Conservation (phyloP, 768 basidiomycete species). For the Mrakia hoshinonis region DNA sequence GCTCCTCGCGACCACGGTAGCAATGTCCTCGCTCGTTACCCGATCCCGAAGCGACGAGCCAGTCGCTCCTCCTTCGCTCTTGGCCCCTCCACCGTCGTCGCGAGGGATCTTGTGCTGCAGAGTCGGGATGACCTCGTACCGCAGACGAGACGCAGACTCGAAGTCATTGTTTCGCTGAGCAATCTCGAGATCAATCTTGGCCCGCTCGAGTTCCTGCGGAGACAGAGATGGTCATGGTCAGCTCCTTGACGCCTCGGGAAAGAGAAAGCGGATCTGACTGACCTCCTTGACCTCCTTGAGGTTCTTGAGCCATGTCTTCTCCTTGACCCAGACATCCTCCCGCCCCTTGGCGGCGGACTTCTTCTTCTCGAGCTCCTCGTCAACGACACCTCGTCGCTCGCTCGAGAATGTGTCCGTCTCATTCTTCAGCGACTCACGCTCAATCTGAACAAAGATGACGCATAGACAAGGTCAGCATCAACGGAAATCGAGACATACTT, state of each 20-base stretch:
- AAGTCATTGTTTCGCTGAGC: conserved; percentile 82
- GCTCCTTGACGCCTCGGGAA: not conserved
- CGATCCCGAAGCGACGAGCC: conserved; percentile 70
- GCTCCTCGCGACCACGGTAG: conserved; percentile 70
- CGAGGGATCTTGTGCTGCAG: conserved; percentile 62
- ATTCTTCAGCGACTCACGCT: conserved; percentile 78
- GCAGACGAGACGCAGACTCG: conserved; percentile 70
- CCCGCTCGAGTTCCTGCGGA: conserved; percentile 60
- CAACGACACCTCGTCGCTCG: conserved; percentile 61
- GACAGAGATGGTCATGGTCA: not conserved
- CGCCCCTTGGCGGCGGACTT: conserved; percentile 56
- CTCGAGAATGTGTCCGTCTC: conserved; percentile 76
- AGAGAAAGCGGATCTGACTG: not conserved
- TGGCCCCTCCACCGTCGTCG: conserved; percentile 41
- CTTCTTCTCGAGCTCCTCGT: conserved; percentile 54
- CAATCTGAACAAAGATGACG: conserved; percentile 48
- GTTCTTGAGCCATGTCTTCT: conserved; percentile 41
- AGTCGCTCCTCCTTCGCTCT: conserved; percentile 47
- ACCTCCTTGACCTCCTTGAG: conserved; percentile 40
- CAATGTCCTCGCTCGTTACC: conserved; percentile 81
- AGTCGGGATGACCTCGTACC: conserved; percentile 76
- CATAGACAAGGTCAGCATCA: not conserved
- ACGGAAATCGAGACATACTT: not conserved
- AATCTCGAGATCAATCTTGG: conserved; percentile 76
- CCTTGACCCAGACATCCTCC: conserved; percentile 57